Evolutionary conservation across 345 rosid genomes (phyloP), one percentile per base, ranked within the genome.

Genomic region (Pistacia integerrima): DNA sequence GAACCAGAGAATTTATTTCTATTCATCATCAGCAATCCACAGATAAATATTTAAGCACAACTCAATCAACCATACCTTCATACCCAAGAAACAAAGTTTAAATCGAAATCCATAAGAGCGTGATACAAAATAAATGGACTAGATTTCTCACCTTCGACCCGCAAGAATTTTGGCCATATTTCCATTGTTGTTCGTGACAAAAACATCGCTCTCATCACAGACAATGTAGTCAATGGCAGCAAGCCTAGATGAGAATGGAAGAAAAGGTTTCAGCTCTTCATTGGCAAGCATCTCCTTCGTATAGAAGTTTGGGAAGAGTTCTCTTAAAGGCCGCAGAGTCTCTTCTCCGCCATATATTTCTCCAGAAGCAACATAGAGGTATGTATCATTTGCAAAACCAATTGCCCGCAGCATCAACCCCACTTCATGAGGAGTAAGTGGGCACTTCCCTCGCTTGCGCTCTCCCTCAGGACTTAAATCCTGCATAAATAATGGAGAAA

Each of bases 81-180:
- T 51, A 4, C 57, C 13, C n/a, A 36, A 64, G 17, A 64, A 16
- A 16, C 1, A 59, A 61, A 51, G n/a, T n/a, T 5, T 8, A 64
- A 7, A 60, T 8, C 11, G 17, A 60, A 8, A 67, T 16, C 62
- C 61, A 54, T 54, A 17, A 54, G 41, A 52, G 9, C 62, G 17
- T 22, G 38, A 67, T 10, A 48, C 22, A 64, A 54, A 62, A 70
- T 25, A 60, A 57, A 70, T 51, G 48, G 57, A 76, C 25, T 67
- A 64, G 56, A 66, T 17, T 71, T 72, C 89, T 90, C 79, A 97
- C 99, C 99, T 97, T 88, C 94, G 82, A 70, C 99, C 99, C 10
- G 99, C 96, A 74, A 97, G 98, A 83, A 92, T 92, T 88, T 93
- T 97, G 78, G 98, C 99, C 99, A 97, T 97, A 69, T 97, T 97